Percentiles rank a stretch among this genome's conserved stretches.
Evolutionary conservation across 208 protist genomes (phyloP).

Genomic region (Acanthamoeba culbertsoni): DNA sequence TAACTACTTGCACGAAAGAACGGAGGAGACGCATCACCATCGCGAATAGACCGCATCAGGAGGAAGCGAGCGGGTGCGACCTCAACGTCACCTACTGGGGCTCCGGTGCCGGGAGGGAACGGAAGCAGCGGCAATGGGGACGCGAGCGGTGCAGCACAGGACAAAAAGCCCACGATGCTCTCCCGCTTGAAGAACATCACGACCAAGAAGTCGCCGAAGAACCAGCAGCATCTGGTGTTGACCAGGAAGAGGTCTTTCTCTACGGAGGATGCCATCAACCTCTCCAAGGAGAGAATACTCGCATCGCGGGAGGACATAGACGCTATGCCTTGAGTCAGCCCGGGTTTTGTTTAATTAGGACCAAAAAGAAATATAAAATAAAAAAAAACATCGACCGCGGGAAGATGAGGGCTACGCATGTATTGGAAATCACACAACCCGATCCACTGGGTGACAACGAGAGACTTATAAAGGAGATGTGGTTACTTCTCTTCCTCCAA

Average conservation of each 20-base stretch:
- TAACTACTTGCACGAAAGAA: background rate
- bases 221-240: slow-evolving; percentile 4
- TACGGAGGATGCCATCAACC: slow-evolving; percentile 22
- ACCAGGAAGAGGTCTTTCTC: slow-evolving; percentile 53
- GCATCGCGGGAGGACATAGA: slow-evolving; percentile 26
- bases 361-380: no score
- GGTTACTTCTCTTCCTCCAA: slow-evolving; percentile 15
- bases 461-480: background rate
- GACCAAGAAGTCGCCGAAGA: slow-evolving; percentile 48
- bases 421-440: background rate
- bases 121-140: background rate
- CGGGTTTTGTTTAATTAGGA: no score
- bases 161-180: slow-evolving; percentile 25
- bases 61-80: background rate
- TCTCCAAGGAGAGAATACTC: background rate
- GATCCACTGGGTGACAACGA: background rate
- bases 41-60: background rate
- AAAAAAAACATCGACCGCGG: no score
- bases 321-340: background rate
- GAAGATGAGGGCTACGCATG: background rate
- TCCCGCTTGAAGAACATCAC: slow-evolving; percentile 6
- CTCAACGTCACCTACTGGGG: no score
- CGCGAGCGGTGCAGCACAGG: background rate
- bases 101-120: background rate
- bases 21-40: no score